phyloP scores from a whole-genome alignment of 495 filamentous ascomycete genomes.

The Xylaria scruposa region DNA sequence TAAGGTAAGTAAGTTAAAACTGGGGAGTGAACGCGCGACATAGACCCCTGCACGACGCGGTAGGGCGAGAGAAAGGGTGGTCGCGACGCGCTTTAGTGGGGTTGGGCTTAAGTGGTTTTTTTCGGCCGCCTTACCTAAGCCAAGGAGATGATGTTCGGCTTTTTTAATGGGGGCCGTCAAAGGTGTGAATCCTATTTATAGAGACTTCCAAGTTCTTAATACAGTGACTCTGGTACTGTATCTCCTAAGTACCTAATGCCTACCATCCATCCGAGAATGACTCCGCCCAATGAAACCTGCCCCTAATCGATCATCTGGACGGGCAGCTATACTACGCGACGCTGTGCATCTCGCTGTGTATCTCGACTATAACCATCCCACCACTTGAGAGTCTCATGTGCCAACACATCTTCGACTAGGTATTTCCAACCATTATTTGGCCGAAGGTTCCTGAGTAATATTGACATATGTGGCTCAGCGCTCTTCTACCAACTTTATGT shows the following conservation, averaged over 20 bases:
- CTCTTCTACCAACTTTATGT: not conserved
- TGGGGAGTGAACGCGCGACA: conserved; percentile 21
- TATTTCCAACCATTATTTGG: too few species aligned
- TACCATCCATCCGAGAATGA: too few species aligned
- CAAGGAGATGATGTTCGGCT: not conserved
- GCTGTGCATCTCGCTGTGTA: too few species aligned
- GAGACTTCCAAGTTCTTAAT: not conserved
- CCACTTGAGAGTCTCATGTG: not conserved
- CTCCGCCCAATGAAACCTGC: too few species aligned
- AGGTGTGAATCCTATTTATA: not conserved
- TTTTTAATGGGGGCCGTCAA: not conserved
- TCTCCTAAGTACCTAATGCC: too few species aligned
- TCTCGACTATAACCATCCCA: not conserved
- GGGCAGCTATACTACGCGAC: too few species aligned
- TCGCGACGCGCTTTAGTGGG: conserved; percentile 25
- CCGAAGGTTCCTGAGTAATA: not conserved
- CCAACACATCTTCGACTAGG: conserved; percentile 5
- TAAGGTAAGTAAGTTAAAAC: not conserved
- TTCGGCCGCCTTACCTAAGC: not conserved
- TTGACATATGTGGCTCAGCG: not conserved
- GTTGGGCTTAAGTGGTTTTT: conserved; percentile 25
- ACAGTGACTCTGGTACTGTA: too few species aligned
- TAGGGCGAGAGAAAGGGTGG: not conserved
- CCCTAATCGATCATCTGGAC: conserved; percentile 6
- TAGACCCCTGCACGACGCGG: conserved; percentile 25